Base-by-base conservation (phyloP, 1,284 basidiomycete species). In the Anthracocystis walkeri region DNA sequence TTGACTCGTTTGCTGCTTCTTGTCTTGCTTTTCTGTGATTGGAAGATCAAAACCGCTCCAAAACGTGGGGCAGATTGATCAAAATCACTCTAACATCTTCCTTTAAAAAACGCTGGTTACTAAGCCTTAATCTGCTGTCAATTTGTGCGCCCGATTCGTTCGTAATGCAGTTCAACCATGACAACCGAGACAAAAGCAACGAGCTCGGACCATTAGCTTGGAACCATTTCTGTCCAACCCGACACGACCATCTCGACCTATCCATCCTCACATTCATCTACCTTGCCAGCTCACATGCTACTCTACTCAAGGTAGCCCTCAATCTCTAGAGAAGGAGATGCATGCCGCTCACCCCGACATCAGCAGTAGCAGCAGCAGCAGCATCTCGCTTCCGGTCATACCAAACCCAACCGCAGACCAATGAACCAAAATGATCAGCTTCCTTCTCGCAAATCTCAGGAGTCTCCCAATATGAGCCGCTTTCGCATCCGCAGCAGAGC, bases 401-500 rank as follows among this genome's bases (percentile, higher is more conserved):
- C 44, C 44, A n/a, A 10, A 5, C 0, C 41, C 41, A 27, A 54
- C 38, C 21, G 41, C 25, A 10, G 50, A 51, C 60, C 21, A 14
- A 71, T 71, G 68, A 58, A 45, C 27, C 38, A 65, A 61, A 46
- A 65, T 71, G 68, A 50, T 52, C 55, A 58, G 20, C 16, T 11
- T 20, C 41, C 54, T 8, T 8, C 57, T 54, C 57, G 29, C 58
- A 56, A 53, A 50, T 57, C 70, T 56, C 71, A 59, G 57, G 52
- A 52, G 23, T 48, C 46, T 59, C 31, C 62, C 65, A 73, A 49
- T 33, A 77, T 77, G 70, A 73, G 62, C 41, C 59, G 70, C 29
- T 69, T 65, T 45, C 70, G 60, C 20, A 54, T 75, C 16, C 63
- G 75, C 27, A 65, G 49, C n/a, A 66, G 66, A 51, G 67, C 71